Percentiles rank a stretch among this genome's conserved stretches.
phyloP scores from a whole-genome alignment of 192 early-diverging fungal genomes.

The Mortierella hygrophila region DNA sequence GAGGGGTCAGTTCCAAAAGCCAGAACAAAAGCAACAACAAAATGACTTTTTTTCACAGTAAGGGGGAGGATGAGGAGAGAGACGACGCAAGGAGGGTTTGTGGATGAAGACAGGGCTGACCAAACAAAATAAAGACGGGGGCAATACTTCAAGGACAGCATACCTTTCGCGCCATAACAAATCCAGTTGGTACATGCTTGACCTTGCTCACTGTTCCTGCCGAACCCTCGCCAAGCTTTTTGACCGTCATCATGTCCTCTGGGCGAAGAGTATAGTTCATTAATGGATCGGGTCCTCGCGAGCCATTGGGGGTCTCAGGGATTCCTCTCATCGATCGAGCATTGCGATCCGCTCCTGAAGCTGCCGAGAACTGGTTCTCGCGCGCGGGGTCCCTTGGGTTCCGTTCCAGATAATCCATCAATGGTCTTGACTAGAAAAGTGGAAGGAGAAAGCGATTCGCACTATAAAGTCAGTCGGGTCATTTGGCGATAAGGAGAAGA shows the following conservation, averaged over 20 bases:
- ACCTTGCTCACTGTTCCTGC: conserved; percentile 91
- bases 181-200: conserved; percentile 74
- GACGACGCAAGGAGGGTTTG: conserved; percentile 1
- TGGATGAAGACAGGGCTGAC: neutral
- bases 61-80: neutral
- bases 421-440: conserved; percentile 24
- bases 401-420: conserved; percentile 44
- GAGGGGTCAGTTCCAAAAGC: neutral
- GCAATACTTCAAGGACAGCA: neutral
- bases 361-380: conserved; percentile 31
- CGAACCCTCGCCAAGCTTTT: conserved; percentile 91
- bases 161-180: conserved; percentile 93
- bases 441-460: neutral
- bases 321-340: conserved; percentile 44
- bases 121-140: conserved; percentile 2
- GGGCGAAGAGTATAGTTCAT: conserved; percentile 55
- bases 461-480: neutral
- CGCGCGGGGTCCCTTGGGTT: conserved; percentile 49
- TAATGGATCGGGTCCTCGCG: conserved; percentile 36
- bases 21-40: conserved; percentile 11
- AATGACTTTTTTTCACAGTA: neutral
- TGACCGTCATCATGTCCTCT: conserved; percentile 80
- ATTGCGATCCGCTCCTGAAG: conserved; percentile 30
- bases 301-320: conserved; percentile 41
- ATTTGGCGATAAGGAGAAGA: neutral